Percentiles rank a stretch among this genome's conserved stretches.
These are phyloP conservation scores for Umbelopsis sp. DNA, from an alignment of 192 early-diverging fungal genomes.

Conservation along the genomic window DNA sequence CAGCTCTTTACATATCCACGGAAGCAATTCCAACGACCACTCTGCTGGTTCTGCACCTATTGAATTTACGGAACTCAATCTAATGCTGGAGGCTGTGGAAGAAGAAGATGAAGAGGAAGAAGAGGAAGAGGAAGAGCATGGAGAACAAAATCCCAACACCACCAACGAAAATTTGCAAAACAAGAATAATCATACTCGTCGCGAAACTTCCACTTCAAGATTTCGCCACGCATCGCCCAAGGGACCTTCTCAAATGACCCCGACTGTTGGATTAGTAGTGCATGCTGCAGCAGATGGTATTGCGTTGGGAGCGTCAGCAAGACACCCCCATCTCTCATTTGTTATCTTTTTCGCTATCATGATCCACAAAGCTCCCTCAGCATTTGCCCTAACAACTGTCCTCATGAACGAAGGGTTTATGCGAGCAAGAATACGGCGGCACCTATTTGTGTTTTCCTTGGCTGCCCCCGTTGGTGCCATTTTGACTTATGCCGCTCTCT, in stretches of 20 bases:
- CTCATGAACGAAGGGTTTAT: slow-evolving; percentile 76
- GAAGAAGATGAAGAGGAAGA: background rate
- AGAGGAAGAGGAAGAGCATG: background rate
- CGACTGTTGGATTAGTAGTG: slow-evolving; percentile 92
- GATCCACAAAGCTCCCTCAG: slow-evolving; percentile 94
- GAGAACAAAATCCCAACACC: background rate
- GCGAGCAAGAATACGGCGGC: slow-evolving; percentile 64
- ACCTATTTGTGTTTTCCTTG: slow-evolving; percentile 78
- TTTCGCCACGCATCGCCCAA: slow-evolving; percentile 29
- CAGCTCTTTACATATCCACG: slow-evolving; percentile 42
- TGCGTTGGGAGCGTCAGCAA: slow-evolving; percentile 87
- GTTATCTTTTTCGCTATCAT: slow-evolving; percentile 95
- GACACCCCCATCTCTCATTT: slow-evolving; percentile 58
- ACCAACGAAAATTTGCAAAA: background rate
- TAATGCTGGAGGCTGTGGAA: slow-evolving; percentile 7
- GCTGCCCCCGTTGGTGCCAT: slow-evolving; percentile 87
- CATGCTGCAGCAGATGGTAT: slow-evolving; percentile 96
- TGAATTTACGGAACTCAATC: slow-evolving; percentile 22
- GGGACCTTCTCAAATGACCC: slow-evolving; percentile 32
- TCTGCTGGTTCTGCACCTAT: background rate
- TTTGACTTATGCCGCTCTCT: slow-evolving; percentile 46
- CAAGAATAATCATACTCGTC: slow-evolving; percentile 17
- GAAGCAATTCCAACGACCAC: background rate
- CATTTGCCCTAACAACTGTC: slow-evolving; percentile 89
- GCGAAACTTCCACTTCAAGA: background rate